These are phyloP conservation scores for Russula earlei DNA, from an alignment of 768 basidiomycete species.

Conservation along the genomic window DNA sequence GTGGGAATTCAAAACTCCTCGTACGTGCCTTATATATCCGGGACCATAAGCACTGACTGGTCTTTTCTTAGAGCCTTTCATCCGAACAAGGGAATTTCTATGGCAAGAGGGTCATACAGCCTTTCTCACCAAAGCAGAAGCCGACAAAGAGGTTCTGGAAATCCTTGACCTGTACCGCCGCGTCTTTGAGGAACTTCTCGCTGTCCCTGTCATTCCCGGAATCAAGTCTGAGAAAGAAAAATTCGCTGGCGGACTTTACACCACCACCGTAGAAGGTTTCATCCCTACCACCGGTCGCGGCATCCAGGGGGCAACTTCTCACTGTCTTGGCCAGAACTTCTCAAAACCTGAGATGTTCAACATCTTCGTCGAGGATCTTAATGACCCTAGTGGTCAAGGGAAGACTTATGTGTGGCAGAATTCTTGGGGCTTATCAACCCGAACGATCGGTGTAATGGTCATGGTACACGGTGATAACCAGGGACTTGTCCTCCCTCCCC, in stretches of 20 bases:
- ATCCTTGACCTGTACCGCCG: conserved; percentile 94
- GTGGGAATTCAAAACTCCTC: conserved; percentile 99
- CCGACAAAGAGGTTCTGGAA: conserved; percentile 82
- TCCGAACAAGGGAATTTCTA: conserved; percentile 98
- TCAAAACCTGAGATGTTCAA: conserved; percentile 95
- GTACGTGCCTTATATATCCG: conserved; percentile 33
- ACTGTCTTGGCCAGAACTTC: conserved; percentile 98
- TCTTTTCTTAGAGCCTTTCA: conserved; percentile 74
- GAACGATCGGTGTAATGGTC: conserved; percentile 96
- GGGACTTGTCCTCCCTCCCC: conserved; percentile 92
- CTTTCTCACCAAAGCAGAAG: conserved; percentile 78
- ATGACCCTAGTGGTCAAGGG: conserved; percentile 50
- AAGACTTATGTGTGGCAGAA: conserved; percentile 95
- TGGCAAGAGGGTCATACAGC: conserved; percentile 99
- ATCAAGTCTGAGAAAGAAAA: conserved; percentile 99
- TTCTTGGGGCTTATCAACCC: conserved; percentile 96
- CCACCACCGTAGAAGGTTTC: conserved; percentile 97
- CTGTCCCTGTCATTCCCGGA: conserved; percentile 94
- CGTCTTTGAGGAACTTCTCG: conserved; percentile 94
- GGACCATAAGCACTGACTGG: not conserved
- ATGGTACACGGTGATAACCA: conserved; percentile 99
- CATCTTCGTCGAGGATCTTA: conserved; percentile 93
- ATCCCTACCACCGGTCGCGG: conserved; percentile 95
- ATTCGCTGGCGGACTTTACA: conserved; percentile 96
- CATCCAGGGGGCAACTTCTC: conserved; percentile 96